Evolutionary conservation across 768 basidiomycete species (phyloP), one percentile per base, ranked within the genome.

Genomic region (Tubosaeta sp.): DNA sequence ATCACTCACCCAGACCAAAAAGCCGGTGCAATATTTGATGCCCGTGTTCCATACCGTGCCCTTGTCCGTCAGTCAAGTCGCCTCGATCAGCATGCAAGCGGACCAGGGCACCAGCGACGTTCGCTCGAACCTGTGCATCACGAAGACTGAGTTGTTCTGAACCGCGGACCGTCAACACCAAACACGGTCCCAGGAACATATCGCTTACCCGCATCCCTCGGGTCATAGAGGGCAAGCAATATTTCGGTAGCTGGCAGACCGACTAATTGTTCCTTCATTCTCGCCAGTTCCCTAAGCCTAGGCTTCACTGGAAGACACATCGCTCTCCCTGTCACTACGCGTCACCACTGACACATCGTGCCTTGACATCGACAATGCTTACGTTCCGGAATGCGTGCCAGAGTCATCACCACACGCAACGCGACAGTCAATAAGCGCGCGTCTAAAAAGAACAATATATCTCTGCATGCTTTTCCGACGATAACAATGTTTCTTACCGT

Each of bases 241-340:
- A 59, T 50, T 26, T 62, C 57, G 3, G 59, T 60, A n/a, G 63
- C 60, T 5, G 65, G 54, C 16, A 48, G 39, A 38, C 63, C 60
- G 17, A 65, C 19, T 1, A 52, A 33, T 27, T 43, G 22, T 1
- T 48, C 49, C 4, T 49, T 1, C n/a, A 42, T 60, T 19, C 16
- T 32, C 10, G 63, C 58, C 25, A 65, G 35, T 22, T 56, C 33
- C 16, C 29, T 43, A 22, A 65, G 35, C 32, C 56, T 56, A 9
- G 51, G 45, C 19, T 50, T 59, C n/a, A 65, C 52, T 4, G 2
- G 1, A 3, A 14, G 11, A 26, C 55, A 64, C 13, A 43, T 26
- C 7, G 1, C 7, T 37, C 19, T 44, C 12, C 31, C 55, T 48
- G 25, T 44, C 6, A 2, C 10, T 8, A 13, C 14, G 19, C 22